Evolutionary conservation across 2,329 filamentous ascomycete species (phyloP), one percentile per base, ranked within the genome.

Genomic region (Hypoxylon sp.): DNA sequence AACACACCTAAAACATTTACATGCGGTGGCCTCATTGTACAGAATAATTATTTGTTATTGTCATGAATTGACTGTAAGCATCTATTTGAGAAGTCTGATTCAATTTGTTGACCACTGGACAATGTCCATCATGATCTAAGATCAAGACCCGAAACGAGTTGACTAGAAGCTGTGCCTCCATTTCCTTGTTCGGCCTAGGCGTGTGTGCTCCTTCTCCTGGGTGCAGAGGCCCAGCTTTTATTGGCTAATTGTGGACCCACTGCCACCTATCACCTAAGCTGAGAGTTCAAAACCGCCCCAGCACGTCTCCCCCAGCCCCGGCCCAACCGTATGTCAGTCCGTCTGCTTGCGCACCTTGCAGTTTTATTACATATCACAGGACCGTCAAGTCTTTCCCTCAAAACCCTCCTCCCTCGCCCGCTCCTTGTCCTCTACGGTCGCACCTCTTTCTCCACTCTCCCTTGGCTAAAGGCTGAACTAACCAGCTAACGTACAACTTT

Each of bases 401-500:
- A 55, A 55, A 61, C 59, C 47, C 57, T 47, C 37, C 55, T 52
- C 47, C 48, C 34, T 54, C 48, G 53, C 34, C 45, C 53, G 21
- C 58, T 56, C 55, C 52, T 56, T 52, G 46, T 63, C 59, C 54
- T 59, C 43, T 61, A 53, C 41, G 34, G 66, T 67, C 63, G 67
- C 67, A 69, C 67, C 39, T 64, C 48, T 59, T 63, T 64, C 63
- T 69, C 67, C 67, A 67, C 64, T 48, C 55, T 41, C 32, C 53
- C 54, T 60, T 63, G 53, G 51, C 61, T 64, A 56, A 56, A 64
- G 66, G 50, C 63, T 50, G 56, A 63, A 61, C 59, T 63, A 59
- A 63, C 46, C 21, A 50, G 27, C 30, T 50, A 52, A 54, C 59
- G 43, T 58, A 50, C 47, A 62, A 56, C 54, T 55, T 62, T 58